Conservation (phyloP, 306 rosid species). For the Psophocarpus tetragonolobus region DNA sequence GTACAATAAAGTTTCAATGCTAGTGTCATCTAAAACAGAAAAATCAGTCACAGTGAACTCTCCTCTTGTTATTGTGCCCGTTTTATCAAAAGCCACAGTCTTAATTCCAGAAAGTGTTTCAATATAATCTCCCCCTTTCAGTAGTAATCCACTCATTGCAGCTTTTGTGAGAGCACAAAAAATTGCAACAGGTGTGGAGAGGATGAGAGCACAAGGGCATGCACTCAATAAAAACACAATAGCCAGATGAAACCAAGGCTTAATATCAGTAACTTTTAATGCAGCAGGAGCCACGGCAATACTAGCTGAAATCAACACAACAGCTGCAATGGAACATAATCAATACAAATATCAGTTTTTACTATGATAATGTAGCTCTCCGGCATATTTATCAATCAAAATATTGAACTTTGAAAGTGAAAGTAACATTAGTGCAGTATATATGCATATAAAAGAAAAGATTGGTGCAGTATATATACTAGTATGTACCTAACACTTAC, state of each 20-base stretch:
- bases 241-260: slow-evolving; percentile 73
- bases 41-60: slow-evolving; percentile 69
- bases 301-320: slow-evolving; percentile 57
- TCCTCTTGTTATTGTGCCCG: slow-evolving; percentile 88
- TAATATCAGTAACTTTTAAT: slow-evolving; percentile 50
- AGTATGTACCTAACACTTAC: slow-evolving; percentile 33
- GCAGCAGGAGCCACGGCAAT: slow-evolving; percentile 65
- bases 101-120: slow-evolving; percentile 72
- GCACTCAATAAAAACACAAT: slow-evolving; percentile 87
- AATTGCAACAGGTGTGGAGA: slow-evolving; percentile 87
- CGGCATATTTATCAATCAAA: neutral
- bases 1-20: slow-evolving; percentile 59
- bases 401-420: neutral
- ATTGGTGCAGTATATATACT: too few species aligned
- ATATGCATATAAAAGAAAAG: too few species aligned
- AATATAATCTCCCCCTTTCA: slow-evolving; percentile 90
- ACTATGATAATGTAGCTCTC: neutral
- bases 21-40: slow-evolving; percentile 46
- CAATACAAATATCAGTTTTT: slow-evolving; percentile 4
- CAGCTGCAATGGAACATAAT: slow-evolving; percentile 49
- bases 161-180: slow-evolving; percentile 89
- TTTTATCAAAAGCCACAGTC: slow-evolving; percentile 80
- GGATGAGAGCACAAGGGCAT: slow-evolving; percentile 94
- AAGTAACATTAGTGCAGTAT: neutral
- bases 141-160: slow-evolving; percentile 71